Evolutionary conservation across 2,329 filamentous ascomycete species (phyloP).

Genomic region (Monosporascus sp.): DNA sequence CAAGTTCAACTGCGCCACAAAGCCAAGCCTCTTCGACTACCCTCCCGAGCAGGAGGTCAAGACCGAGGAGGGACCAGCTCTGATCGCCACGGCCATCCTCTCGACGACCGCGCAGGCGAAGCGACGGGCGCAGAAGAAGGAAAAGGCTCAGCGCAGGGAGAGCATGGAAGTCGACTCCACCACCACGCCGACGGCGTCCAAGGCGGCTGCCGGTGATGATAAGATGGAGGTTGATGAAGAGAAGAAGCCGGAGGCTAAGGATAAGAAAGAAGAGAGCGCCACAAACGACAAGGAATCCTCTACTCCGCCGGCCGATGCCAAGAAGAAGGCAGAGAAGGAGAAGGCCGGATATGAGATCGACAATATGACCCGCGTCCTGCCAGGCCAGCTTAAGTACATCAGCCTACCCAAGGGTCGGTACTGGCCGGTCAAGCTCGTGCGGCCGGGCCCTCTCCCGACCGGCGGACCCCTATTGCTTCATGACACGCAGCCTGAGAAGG

Average conservation of each 20-base stretch:
- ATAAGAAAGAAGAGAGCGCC: conserved; percentile 53
- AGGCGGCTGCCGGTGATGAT: conserved; percentile 53
- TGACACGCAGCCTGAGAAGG: conserved; percentile 73
- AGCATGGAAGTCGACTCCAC: conserved; percentile 92
- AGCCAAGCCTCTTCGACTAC: conserved; percentile 95
- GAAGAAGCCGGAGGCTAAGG: conserved; percentile 45
- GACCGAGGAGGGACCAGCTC: conserved; percentile 83
- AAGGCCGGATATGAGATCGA: conserved; percentile 94
- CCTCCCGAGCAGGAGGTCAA: conserved; percentile 95
- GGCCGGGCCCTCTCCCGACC: conserved; percentile 59
- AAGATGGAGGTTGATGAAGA: conserved; percentile 86
- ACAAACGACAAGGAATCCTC: conserved; percentile 52
- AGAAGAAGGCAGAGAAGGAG: conserved; percentile 93
- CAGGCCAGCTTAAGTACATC: conserved; percentile 89
- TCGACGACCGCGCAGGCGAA: conserved; percentile 97
- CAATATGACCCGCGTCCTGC: conserved; percentile 94
- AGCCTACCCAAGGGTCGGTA: conserved; percentile 88
- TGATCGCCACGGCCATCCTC: conserved; percentile 91
- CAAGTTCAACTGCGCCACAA: conserved; percentile 92
- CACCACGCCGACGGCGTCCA: conserved; percentile 64
- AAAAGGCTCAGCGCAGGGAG: conserved; percentile 80
- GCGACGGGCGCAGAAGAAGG: conserved; percentile 88
- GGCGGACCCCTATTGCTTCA: conserved; percentile 89
- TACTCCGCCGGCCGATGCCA: conserved; percentile 50
- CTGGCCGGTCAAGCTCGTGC: conserved; percentile 67